Evolutionary conservation across 176 grass and related monocot species (phyloP).

Genomic region (Themeda triandra): DNA sequence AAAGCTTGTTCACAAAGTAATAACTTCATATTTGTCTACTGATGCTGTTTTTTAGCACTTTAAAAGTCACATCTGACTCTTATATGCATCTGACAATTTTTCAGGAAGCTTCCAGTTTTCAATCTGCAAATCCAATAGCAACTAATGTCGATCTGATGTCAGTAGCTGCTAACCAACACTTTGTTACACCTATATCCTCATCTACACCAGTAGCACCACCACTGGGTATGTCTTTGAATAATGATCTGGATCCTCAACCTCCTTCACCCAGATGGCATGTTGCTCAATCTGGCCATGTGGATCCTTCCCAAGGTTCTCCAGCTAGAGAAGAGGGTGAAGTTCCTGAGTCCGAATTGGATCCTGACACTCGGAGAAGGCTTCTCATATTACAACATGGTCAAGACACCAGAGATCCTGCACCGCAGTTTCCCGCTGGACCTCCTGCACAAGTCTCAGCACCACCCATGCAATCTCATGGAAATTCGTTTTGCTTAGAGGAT

Average conservation of each 20-base stretch:
- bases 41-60: conserved; percentile 6
- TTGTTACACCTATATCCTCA: conserved; percentile 43
- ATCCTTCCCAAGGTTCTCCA: conserved; percentile 74
- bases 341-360: conserved; percentile 94
- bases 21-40: conserved; percentile 20
- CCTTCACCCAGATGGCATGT: conserved; percentile 44
- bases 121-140: conserved; percentile 40
- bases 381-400: conserved; percentile 98
- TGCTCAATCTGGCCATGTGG: conserved; percentile 49
- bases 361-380: conserved; percentile 92
- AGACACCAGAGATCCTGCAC: conserved; percentile 73
- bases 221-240: conserved; percentile 42
- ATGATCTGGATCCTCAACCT: conserved; percentile 36
- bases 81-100: conserved; percentile 14
- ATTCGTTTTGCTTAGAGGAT: conserved; percentile 59
- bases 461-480: conserved; percentile 59
- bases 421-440: conserved; percentile 49
- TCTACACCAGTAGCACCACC: conserved; percentile 29
- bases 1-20: background rate
- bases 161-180: conserved; percentile 47
- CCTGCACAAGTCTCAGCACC: conserved; percentile 51
- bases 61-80: background rate
- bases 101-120: conserved; percentile 70
- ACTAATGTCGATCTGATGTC: conserved; percentile 42
- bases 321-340: conserved; percentile 97